phyloP scores from a whole-genome alignment of 2,329 filamentous ascomycete species.

The Phialemoniopsis sp. region DNA sequence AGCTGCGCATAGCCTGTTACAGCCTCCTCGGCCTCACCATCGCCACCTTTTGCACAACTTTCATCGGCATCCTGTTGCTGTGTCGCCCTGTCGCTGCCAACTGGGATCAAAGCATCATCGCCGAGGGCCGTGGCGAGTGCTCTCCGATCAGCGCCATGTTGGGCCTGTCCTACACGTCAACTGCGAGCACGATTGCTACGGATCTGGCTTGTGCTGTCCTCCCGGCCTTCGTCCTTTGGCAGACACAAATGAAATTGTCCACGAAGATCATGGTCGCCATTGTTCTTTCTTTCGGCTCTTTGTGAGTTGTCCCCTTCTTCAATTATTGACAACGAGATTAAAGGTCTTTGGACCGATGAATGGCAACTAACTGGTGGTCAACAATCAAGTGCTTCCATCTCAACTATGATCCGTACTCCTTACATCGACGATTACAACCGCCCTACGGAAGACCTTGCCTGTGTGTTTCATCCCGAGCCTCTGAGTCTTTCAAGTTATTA shows the following conservation, averaged over 20 bases:
- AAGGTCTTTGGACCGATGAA: too few species aligned
- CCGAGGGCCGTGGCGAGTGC: constrained; percentile 9
- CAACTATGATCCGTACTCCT: constrained; percentile 15
- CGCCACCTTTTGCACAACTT: constrained; percentile 10
- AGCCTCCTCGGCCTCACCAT: constrained; percentile 4
- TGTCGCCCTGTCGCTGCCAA: constrained; percentile 12
- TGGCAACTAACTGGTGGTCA: too few species aligned
- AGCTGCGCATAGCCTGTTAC: background rate
- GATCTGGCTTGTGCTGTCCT: constrained; percentile 23
- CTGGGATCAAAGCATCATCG: constrained; percentile 7
- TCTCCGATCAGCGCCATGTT: constrained; percentile 11
- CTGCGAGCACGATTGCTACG: constrained; percentile 23
- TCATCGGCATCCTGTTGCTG: constrained; percentile 11
- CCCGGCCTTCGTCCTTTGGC: constrained; percentile 24
- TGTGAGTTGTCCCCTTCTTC: constrained; percentile 11
- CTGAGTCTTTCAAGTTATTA: too few species aligned
- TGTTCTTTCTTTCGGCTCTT: constrained; percentile 17
- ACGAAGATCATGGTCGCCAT: constrained; percentile 15
- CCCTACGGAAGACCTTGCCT: constrained; percentile 13
- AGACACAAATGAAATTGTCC: constrained; percentile 20
- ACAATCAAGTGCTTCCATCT: constrained; percentile 13
- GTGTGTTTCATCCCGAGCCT: constrained; percentile 9
- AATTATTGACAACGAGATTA: too few species aligned
- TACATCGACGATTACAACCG: constrained; percentile 14
- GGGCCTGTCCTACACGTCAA: constrained; percentile 19